phyloP scores from a whole-genome alignment of 495 filamentous ascomycete species.

The Penicillium paradoxum region DNA sequence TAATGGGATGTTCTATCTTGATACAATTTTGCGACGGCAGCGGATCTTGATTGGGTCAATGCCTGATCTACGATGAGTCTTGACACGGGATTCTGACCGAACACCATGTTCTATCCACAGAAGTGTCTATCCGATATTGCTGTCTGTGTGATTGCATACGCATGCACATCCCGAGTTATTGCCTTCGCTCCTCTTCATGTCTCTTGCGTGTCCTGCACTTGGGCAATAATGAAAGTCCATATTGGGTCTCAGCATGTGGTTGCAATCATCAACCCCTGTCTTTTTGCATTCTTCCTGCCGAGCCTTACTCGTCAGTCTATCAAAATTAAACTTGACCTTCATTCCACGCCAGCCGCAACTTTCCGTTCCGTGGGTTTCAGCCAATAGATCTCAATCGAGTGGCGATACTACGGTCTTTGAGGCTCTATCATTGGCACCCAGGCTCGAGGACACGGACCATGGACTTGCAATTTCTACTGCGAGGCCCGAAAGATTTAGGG shows the following conservation, averaged over 20 bases:
- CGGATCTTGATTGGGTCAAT: constrained; percentile 21
- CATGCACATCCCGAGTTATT: constrained; percentile 13
- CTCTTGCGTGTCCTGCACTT: constrained; percentile 14
- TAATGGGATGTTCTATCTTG: constrained; percentile 9
- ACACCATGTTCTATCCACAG: constrained; percentile 8
- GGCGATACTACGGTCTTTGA: constrained; percentile 26
- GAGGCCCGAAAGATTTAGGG: constrained; percentile 10
- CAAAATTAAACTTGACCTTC: constrained; percentile 15
- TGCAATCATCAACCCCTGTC: constrained; percentile 20
- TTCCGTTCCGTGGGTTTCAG: constrained; percentile 21
- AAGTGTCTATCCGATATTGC: constrained; percentile 13
- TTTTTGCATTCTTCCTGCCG: constrained; percentile 7
- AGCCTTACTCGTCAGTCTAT: constrained; percentile 20
- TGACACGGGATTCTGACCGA: constrained; percentile 16
- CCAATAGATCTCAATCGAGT: constrained; percentile 24
- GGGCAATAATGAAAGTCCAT: constrained; percentile 13
- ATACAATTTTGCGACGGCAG: constrained; percentile 6
- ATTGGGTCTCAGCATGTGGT: constrained; percentile 21
- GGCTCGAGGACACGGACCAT: constrained; percentile 23
- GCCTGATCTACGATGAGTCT: constrained; percentile 16
- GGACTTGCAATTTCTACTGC: constrained; percentile 22
- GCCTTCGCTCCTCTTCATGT: constrained; percentile 8
- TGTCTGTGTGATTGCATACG: constrained; percentile 25
- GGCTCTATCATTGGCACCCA: constrained; percentile 35
- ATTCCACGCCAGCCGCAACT: constrained; percentile 23